A percentile compares a stretch with the other conserved stretches of the same genome.
These are phyloP conservation scores for Maudiozyma barnettii DNA, from an alignment of 805 yeast species.

Conservation along the genomic window DNA sequence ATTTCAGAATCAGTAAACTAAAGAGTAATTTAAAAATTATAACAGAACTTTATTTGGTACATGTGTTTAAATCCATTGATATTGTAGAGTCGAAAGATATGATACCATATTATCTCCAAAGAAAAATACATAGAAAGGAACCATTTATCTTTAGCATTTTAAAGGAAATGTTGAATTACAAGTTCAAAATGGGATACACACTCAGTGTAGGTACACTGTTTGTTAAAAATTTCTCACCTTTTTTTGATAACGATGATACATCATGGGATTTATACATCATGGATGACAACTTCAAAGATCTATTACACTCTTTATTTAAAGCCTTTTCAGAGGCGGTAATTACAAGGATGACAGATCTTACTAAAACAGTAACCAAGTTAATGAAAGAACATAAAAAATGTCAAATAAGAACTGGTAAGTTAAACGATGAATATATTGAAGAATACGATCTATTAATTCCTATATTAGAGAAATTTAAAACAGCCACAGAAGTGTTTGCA, in stretches of 20 bases:
- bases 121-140: constrained; percentile 28
- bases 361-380: constrained; percentile 30
- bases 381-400: constrained; percentile 39
- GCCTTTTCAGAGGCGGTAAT: constrained; percentile 38
- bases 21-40: constrained; percentile 42
- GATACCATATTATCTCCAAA: constrained; percentile 37
- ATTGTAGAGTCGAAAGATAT: constrained; percentile 33
- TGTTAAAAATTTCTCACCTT: constrained; percentile 37
- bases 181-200: constrained; percentile 29
- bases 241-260: constrained; percentile 26
- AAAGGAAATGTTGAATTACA: constrained; percentile 37
- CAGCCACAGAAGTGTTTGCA: constrained; percentile 36
- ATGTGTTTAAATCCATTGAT: constrained; percentile 40
- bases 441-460: constrained; percentile 29
- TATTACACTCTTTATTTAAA: constrained; percentile 32
- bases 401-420: constrained; percentile 58
- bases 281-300: constrained; percentile 19
- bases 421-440: constrained; percentile 32
- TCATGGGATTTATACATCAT: constrained; percentile 20
- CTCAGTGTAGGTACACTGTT: constrained; percentile 38
- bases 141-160: constrained; percentile 37
- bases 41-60: constrained; percentile 50
- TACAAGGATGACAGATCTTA: constrained; percentile 29
- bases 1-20: constrained; percentile 33
- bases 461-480: constrained; percentile 37